Conservation (phyloP, 495 filamentous ascomycete genomes). For the Bombardia bombarda region DNA sequence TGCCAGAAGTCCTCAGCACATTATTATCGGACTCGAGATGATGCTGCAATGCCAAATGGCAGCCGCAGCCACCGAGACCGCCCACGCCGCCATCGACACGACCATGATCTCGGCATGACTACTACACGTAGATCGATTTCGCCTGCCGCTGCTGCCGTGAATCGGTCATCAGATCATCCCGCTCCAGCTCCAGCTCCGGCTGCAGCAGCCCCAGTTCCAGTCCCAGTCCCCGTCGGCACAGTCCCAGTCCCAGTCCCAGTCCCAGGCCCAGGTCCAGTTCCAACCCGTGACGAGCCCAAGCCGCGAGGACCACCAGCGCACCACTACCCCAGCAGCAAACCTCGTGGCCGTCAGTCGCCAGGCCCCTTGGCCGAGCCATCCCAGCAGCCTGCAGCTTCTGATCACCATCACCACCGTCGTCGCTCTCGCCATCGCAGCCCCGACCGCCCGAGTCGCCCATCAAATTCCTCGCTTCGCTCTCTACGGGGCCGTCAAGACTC, state of each 20-base stretch:
- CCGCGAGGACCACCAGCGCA: background rate
- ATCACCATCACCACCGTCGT: conserved; percentile 9
- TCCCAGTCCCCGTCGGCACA: background rate
- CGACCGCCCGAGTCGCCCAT: conserved; percentile 20
- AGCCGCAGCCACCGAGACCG: conserved; percentile 16
- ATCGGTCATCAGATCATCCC: conserved; percentile 14
- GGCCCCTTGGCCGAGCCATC: background rate
- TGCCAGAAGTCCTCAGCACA: conserved; percentile 14
- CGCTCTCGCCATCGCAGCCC: conserved; percentile 25
- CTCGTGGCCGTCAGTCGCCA: conserved; percentile 4
- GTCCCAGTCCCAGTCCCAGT: conserved; percentile 1
- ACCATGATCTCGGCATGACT: conserved; percentile 31
- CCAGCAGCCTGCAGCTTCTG: conserved; percentile 2
- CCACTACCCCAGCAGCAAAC: background rate
- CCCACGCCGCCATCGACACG: conserved; percentile 15
- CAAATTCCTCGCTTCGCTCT: conserved; percentile 18
- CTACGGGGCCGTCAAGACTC: conserved; percentile 20
- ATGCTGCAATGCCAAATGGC: conserved; percentile 29
- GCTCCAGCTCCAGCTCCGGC: background rate
- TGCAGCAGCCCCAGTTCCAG: conserved; percentile 3
- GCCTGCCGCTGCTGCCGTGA: conserved; percentile 23
- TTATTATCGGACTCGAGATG: conserved; percentile 17
- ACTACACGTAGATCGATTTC: conserved; percentile 25
- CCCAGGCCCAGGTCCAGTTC: conserved; percentile 3
- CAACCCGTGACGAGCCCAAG: background rate